phyloP scores from a whole-genome alignment of 2,329 filamentous ascomycete species.

The Aspergillus bombycis region DNA sequence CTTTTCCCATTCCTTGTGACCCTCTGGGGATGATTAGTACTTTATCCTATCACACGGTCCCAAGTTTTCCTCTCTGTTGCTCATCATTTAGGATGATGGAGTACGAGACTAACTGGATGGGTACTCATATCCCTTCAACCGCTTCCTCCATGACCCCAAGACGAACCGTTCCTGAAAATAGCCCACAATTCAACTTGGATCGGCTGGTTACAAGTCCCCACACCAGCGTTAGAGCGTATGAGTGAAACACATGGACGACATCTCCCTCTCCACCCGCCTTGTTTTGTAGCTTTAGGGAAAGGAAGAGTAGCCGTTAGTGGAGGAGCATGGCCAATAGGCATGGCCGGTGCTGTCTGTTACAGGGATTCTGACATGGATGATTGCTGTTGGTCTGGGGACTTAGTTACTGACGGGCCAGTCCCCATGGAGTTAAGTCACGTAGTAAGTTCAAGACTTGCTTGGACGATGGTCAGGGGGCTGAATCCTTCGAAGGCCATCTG shows the following conservation, averaged over 20 bases:
- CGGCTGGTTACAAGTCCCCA: neutral
- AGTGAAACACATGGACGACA: conserved; percentile 11
- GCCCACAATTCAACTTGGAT: conserved; percentile 1
- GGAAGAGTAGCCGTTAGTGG: neutral
- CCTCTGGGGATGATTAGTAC: neutral
- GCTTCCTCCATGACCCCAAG: neutral
- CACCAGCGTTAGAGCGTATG: conserved; percentile 6
- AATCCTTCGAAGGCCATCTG: conserved; percentile 1
- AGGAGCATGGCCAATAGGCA: neutral
- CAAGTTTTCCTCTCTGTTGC: neutral
- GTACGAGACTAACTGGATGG: neutral
- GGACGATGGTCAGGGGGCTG: neutral
- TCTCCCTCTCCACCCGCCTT: conserved; percentile 1
- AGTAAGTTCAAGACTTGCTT: conserved; percentile 1
- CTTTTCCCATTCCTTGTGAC: neutral
- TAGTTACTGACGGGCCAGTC: neutral
- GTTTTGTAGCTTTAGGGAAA: neutral
- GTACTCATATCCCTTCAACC: neutral
- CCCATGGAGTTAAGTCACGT: neutral
- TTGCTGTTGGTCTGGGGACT: neutral
- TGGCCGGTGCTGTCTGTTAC: neutral
- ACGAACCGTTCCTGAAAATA: conserved; percentile 9
- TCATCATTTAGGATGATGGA: neutral
- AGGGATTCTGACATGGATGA: neutral
- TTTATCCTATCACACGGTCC: neutral